Evolutionary conservation across 305 asterid species (phyloP).

Genomic region (Striga hermonthica): DNA sequence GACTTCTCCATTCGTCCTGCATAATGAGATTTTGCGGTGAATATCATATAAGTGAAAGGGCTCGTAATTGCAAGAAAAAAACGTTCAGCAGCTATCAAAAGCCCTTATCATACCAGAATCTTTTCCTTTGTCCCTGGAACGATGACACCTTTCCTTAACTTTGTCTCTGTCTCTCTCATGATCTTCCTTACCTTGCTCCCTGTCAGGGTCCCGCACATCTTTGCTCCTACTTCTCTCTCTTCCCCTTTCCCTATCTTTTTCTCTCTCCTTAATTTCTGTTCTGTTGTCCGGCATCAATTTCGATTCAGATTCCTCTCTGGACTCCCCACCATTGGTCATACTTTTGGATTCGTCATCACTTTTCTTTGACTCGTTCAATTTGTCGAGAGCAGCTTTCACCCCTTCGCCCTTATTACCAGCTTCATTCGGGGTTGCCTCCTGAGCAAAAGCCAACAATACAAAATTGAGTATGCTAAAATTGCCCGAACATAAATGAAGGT

Average conservation of each 20-base stretch:
- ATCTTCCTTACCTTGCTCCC: slow-evolving; percentile 66
- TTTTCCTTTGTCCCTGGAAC: slow-evolving; percentile 68
- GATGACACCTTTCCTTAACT: slow-evolving; percentile 64
- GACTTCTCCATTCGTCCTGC: slow-evolving; percentile 64
- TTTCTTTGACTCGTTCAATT: slow-evolving; percentile 57
- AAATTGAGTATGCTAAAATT: background rate
- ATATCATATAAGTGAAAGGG: slow-evolving; percentile 3
- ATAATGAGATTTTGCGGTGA: slow-evolving; percentile 10
- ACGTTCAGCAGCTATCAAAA: background rate
- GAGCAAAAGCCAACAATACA: slow-evolving; percentile 18
- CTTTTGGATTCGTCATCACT: slow-evolving; percentile 51
- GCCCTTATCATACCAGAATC: slow-evolving; percentile 23
- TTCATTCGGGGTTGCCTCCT: slow-evolving; percentile 56
- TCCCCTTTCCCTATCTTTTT: slow-evolving; percentile 53
- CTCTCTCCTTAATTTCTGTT: slow-evolving; percentile 61
- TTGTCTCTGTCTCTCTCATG: slow-evolving; percentile 62
- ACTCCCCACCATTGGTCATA: slow-evolving; percentile 41
- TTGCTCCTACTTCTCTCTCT: slow-evolving; percentile 54
- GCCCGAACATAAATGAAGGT: background rate
- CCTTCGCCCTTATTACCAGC: slow-evolving; percentile 48
- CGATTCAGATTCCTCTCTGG: slow-evolving; percentile 54
- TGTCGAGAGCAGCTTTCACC: slow-evolving; percentile 49
- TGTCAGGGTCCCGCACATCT: slow-evolving; percentile 65
- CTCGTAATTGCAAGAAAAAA: slow-evolving; percentile 2
- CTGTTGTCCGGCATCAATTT: slow-evolving; percentile 44